A percentile compares a stretch with the other conserved stretches of the same genome.
These are phyloP conservation scores for Podospora didyma DNA, from an alignment of 495 filamentous ascomycete species.

Conservation along the genomic window DNA sequence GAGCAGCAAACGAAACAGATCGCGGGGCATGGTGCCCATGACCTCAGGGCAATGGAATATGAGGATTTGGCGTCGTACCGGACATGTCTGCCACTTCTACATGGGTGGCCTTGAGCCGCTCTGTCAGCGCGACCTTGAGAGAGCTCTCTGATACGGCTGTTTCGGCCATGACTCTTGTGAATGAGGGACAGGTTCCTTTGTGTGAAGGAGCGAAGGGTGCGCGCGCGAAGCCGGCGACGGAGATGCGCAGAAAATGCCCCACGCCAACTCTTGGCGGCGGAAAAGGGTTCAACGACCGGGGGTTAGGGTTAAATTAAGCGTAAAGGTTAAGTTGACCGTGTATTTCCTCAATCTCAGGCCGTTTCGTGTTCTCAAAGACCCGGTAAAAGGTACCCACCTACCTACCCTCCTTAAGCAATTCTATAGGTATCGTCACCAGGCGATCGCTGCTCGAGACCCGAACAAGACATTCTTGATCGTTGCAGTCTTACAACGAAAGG, in stretches of 20 bases:
- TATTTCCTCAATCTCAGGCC: no score
- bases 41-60: neutral
- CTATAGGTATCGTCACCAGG: no score
- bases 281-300: no score
- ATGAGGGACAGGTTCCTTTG: slow-evolving; percentile 7
- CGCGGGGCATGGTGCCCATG: neutral
- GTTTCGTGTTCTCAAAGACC: no score
- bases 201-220: neutral
- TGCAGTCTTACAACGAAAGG: no score
- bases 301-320: slow-evolving; percentile 7
- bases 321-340: no score
- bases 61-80: slow-evolving; percentile 50
- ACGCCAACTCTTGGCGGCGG: slow-evolving; percentile 2
- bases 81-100: slow-evolving; percentile 93
- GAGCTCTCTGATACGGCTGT: slow-evolving; percentile 65
- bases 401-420: no score
- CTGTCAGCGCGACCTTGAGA: slow-evolving; percentile 63
- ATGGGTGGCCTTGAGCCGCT: slow-evolving; percentile 72
- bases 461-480: no score
- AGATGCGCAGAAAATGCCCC: slow-evolving; percentile 5
- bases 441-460: no score
- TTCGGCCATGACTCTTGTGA: slow-evolving; percentile 39
- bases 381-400: no score
- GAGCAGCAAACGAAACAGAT: neutral
- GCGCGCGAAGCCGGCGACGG: neutral